Evolutionary conservation across 495 filamentous ascomycete species (phyloP), one percentile per base, ranked within the genome.

Genomic region (Aspergillus bertholletiae): DNA sequence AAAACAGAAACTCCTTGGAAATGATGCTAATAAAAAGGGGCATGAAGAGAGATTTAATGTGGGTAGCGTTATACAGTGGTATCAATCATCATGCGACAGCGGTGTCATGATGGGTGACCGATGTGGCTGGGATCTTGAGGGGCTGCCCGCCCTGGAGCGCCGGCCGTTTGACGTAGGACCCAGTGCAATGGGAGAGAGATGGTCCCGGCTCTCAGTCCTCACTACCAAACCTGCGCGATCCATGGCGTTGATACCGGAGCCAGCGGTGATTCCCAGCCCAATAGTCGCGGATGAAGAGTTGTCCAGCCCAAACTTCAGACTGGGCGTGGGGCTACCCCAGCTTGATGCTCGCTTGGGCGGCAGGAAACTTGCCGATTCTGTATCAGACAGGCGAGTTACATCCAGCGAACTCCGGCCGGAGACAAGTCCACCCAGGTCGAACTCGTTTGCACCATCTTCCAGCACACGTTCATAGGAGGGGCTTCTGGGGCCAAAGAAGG

Each of bases 381-480:
- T 58, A 32, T 75, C 71, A 0, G 72, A 75, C 5, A 60, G 39
- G 23, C 67, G 66, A 5, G 68, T 63, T 15, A 57, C 65, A 61
- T 83, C 78, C 11, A 79, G 75, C 28, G 78, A 74, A 23, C 77
- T 78, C 32, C 74, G 74, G 22, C 84, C 82, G 1, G 80, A 83
- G 18, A 85, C 86, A 39, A 77, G 74, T 17, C 80, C 81, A 17
- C 79, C 81, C 5, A 95, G 77, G 64, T 96, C 92, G 55, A 92
- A 88, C 11, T 87, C 84, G 28, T 68, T 63, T 32, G 78, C 62
- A 11, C 88, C 92, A 54, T 90, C 87, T 68, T 96, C 91, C 46
- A 96, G 71, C 12, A 97, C 87, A 17, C 90, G 85, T 67, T 96
- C 92, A 59, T 96, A 96, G 8, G 81, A 80, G 47, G 90, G 84